Evolutionary conservation across 2,329 filamentous ascomycete genomes (phyloP), one percentile per base, ranked within the genome.

Genomic region (Aureobasidium sp.): DNA sequence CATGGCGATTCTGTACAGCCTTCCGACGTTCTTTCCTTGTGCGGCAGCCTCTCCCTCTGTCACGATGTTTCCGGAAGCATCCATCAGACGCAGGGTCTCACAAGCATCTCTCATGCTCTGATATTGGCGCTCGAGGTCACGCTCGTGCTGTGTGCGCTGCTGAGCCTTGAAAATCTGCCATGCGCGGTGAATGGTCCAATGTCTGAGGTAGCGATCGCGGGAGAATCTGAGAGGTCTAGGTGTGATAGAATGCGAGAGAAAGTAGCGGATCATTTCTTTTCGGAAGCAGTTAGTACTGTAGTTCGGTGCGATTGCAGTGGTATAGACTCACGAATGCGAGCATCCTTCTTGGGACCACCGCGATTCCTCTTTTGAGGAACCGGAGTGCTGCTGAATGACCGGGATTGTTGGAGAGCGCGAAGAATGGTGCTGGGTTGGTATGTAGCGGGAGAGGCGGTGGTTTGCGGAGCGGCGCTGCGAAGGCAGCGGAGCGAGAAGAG

Each of bases 161-260:
- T 89, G 83, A 67, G 86, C 83, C 69, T 87, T 86, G 77, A 88
- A 88, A 34, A 97, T 81, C 69, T 90, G 82, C 91, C 92, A 97
- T 27, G 93, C 93, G 69, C 94, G 91, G 80, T 97, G 92, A 75
- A 99, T 97, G 57, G 94, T 97, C 94, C 94, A 99, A 81, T 99
- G 94, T 50, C 94, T 90, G 66, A 99, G 86, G 75, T 86, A 84
- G 62, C 94, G 87, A 75, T 88, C 89, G 68, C 93, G 91, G 44
- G 86, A 91, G 83, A 97, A 92, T 69, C 91, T 88, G 66, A 99
- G 84, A 0, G 94, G 92, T 13, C 86, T 84, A 0, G 86, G 87
- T 7, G 84, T 88, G 34, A 82, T 76, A 2, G 86, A 85, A 74
- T 90, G 87, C 69, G 82, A 76, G 67, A 90, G 83, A 74, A 86